These are phyloP conservation scores for Nitzschia sp. DNA, from an alignment of 108 stramenopile species.

Conservation along the genomic window DNA sequence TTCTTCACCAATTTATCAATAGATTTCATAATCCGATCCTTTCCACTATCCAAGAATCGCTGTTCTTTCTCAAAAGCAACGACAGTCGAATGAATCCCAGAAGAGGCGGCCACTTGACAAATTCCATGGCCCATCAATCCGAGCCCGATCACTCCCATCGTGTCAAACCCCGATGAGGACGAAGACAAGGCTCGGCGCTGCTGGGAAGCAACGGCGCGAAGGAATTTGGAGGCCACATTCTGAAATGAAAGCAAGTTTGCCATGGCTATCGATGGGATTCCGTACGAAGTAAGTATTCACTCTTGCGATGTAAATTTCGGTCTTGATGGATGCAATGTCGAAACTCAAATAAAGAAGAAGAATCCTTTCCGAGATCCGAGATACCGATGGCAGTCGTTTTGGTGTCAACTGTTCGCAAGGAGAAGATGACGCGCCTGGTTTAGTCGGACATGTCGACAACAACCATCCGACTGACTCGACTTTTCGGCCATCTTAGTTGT, in stretches of 20 bases:
- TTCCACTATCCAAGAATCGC: conserved; percentile 69
- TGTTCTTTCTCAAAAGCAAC: conserved; percentile 81
- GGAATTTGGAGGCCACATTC: background rate
- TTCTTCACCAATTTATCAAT: conserved; percentile 83
- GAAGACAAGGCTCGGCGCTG: conserved; percentile 9
- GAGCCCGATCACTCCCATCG: conserved; percentile 93
- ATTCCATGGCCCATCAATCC: conserved; percentile 99
- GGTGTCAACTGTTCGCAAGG: background rate
- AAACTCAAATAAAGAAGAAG: background rate
- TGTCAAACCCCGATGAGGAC: conserved; percentile 57
- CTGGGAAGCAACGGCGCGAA: background rate
- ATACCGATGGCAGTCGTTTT: background rate
- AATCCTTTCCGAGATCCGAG: background rate
- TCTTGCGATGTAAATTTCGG: background rate
- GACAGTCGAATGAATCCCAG: conserved; percentile 76
- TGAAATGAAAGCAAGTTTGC: background rate
- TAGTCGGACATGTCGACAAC: background rate
- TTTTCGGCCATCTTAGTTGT: too few species aligned
- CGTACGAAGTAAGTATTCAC: background rate
- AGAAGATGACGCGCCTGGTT: background rate
- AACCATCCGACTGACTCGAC: background rate
- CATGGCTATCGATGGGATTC: background rate
- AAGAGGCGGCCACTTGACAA: conserved; percentile 79
- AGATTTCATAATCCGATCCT: conserved; percentile 68
- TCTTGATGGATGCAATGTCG: background rate